Evolutionary conservation across 2,329 filamentous ascomycete species (phyloP).

Genomic region (Ophiostoma pallidulum): DNA sequence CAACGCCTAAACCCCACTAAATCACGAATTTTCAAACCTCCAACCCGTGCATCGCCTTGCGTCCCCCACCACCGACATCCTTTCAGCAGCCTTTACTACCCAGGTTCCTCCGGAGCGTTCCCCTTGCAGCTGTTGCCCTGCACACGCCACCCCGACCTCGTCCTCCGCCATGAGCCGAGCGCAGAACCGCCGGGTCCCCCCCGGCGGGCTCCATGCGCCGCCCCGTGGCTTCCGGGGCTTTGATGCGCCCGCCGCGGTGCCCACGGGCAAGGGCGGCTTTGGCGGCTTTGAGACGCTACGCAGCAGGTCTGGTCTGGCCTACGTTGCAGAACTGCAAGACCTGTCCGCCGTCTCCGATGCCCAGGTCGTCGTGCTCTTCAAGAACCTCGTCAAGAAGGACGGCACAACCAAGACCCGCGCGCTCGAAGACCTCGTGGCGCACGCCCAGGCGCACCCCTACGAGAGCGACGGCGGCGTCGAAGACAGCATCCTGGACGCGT

Average conservation of each 20-base stretch:
- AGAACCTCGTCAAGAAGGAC: slow-evolving; percentile 88
- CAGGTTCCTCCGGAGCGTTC: no score
- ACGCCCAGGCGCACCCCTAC: slow-evolving; percentile 45
- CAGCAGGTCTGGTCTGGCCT: slow-evolving; percentile 53
- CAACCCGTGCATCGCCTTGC: no score
- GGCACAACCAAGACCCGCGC: slow-evolving; percentile 85
- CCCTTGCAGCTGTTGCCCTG: no score
- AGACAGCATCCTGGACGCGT: slow-evolving; percentile 75
- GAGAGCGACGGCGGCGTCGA: slow-evolving; percentile 56
- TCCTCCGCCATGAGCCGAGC: background rate
- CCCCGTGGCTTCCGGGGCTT: slow-evolving; percentile 13
- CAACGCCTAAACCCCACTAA: no score
- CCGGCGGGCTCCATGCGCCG: background rate
- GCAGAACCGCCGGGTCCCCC: no score
- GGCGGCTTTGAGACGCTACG: slow-evolving; percentile 34
- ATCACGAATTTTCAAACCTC: no score
- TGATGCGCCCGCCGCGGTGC: slow-evolving; percentile 7
- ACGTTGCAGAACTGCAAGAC: slow-evolving; percentile 77
- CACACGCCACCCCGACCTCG: no score
- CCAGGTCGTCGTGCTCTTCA: slow-evolving; percentile 80
- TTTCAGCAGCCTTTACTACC: no score
- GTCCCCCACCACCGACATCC: no score
- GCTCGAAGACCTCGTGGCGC: slow-evolving; percentile 69
- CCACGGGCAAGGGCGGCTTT: slow-evolving; percentile 24
- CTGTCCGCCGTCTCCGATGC: slow-evolving; percentile 68